phyloP scores from a whole-genome alignment of 768 basidiomycete genomes.

The Grammothele lineata region DNA sequence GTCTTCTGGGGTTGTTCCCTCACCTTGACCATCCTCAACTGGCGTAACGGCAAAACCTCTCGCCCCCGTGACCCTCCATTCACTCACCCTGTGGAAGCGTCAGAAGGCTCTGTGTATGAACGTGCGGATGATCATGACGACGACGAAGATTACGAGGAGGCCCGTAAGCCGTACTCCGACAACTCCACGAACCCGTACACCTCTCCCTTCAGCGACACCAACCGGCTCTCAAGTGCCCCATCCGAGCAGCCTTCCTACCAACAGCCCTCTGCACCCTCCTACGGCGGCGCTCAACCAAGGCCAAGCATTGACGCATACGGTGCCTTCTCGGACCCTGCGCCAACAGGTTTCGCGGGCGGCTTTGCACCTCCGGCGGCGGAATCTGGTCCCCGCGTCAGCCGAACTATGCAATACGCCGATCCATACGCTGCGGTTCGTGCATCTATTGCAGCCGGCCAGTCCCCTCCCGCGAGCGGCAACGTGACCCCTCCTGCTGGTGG shows the following conservation, averaged over 20 bases:
- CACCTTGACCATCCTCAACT: conserved; percentile 62
- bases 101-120: conserved; percentile 17
- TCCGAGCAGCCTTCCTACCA: conserved; percentile 20
- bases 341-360: conserved; percentile 60
- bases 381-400: conserved; percentile 57
- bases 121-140: conserved; percentile 25
- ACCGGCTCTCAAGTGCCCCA: conserved; percentile 37
- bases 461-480: not conserved
- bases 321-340: conserved; percentile 85
- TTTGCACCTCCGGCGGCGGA: conserved; percentile 28
- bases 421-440: conserved; percentile 82
- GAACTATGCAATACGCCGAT: conserved; percentile 91
- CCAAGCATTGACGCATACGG: conserved; percentile 86
- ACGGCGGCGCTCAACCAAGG: conserved; percentile 21
- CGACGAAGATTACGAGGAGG: conserved; percentile 48
- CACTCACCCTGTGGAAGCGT: conserved; percentile 44
- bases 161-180: conserved; percentile 40
- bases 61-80: conserved; percentile 74
- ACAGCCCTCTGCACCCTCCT: conserved; percentile 24
- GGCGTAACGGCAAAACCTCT: conserved; percentile 62
- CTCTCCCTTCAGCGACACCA: conserved; percentile 53
- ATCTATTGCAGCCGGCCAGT: conserved; percentile 16
- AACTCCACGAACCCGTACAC: conserved; percentile 18
- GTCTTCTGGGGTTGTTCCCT: conserved; percentile 76
- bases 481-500: conserved; percentile 9